Conservation (phyloP, 805 yeast species). For the Schwanniomyces pseudopolymorphus region DNA sequence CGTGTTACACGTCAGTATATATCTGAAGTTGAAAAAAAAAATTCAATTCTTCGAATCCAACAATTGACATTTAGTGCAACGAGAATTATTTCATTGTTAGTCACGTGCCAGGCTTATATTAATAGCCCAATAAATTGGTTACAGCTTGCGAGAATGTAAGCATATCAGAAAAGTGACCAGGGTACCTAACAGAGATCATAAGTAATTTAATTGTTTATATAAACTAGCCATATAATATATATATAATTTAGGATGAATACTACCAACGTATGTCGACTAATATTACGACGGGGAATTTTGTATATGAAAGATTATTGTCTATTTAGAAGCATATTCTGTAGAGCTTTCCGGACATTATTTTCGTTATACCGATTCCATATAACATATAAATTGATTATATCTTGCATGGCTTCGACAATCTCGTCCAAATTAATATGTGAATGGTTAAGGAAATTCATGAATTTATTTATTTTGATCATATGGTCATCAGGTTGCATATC, state of each 20-base stretch:
- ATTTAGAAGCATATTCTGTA: constrained; percentile 42
- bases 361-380: constrained; percentile 88
- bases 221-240: too few relatives aligned
- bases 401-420: constrained; percentile 81
- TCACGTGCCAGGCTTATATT: background rate
- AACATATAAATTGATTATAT: constrained; percentile 75
- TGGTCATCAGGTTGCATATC: constrained; percentile 34
- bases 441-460: constrained; percentile 67
- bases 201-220: too few relatives aligned
- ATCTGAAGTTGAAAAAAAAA: background rate
- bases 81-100: background rate
- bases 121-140: background rate
- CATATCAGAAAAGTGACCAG: too few relatives aligned
- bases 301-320: constrained; percentile 9
- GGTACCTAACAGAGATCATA: too few relatives aligned
- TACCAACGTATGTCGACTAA: too few relatives aligned
- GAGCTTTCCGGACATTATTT: constrained; percentile 47
- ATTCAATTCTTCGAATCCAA: background rate
- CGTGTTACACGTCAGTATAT: background rate
- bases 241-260: too few relatives aligned
- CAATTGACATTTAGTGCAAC: background rate
- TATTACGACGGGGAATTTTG: too few relatives aligned
- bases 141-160: background rate
- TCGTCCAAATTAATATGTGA: constrained; percentile 77
- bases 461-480: constrained; percentile 49